Conservation (phyloP, 2,329 filamentous ascomycete genomes). For the Blastomyces emzantsi region DNA sequence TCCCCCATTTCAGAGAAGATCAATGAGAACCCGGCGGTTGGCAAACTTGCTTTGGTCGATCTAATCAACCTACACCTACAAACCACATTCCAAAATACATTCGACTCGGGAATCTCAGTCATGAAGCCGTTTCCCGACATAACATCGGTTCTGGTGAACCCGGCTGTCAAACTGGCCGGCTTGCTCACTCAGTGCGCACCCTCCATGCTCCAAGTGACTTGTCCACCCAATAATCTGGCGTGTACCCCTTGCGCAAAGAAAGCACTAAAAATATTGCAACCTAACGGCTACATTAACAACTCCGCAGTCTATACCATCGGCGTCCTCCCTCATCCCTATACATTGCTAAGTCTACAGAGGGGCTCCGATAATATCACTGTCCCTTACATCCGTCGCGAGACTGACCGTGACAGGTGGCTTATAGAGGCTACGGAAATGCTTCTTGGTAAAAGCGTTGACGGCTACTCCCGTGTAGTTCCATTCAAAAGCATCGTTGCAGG, state of each 20-base stretch:
- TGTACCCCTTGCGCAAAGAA: slow-evolving; percentile 66
- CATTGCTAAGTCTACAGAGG: slow-evolving; percentile 59
- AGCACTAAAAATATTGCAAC: slow-evolving; percentile 58
- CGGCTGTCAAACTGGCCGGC: slow-evolving; percentile 62
- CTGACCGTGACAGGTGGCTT: slow-evolving; percentile 72
- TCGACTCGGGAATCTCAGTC: slow-evolving; percentile 66
- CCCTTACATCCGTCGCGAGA: slow-evolving; percentile 56
- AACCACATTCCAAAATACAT: slow-evolving; percentile 70
- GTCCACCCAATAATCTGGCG: slow-evolving; percentile 68
- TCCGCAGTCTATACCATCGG: slow-evolving; percentile 70
- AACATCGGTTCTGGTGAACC: slow-evolving; percentile 62
- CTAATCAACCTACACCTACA: slow-evolving; percentile 83
- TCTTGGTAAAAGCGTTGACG: slow-evolving; percentile 54
- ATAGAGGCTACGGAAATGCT: slow-evolving; percentile 59
- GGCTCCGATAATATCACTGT: slow-evolving; percentile 52
- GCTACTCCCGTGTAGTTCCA: slow-evolving; percentile 56
- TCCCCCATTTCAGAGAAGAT: slow-evolving; percentile 56
- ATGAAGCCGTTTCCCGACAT: slow-evolving; percentile 70
- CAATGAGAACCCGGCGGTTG: slow-evolving; percentile 47
- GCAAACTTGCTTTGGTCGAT: slow-evolving; percentile 56
- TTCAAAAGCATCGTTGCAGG: slow-evolving; percentile 78
- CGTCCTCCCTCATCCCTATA: slow-evolving; percentile 86
- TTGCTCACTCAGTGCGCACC: slow-evolving; percentile 67
- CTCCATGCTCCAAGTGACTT: slow-evolving; percentile 64
- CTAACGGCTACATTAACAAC: slow-evolving; percentile 60